Percentiles rank a stretch among this genome's conserved stretches.
Evolutionary conservation across 257 asterid genomes (phyloP).

Genomic region (Solanum etuberosum): DNA sequence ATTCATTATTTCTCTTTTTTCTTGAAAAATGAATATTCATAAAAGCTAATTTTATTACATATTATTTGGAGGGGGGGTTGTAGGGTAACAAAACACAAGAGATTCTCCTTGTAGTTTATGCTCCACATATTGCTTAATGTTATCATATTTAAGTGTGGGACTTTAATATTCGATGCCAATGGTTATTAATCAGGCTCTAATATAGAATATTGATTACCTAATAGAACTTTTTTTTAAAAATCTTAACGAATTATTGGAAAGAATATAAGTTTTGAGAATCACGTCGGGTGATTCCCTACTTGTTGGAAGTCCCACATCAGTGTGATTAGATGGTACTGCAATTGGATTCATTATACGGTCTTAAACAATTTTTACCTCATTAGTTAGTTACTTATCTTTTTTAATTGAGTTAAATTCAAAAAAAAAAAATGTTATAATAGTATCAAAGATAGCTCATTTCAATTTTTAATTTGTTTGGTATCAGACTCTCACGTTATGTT

Average conservation of each 20-base stretch:
- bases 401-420: not conserved
- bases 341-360: not conserved
- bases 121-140: not conserved
- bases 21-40: not conserved
- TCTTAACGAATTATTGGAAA: not conserved
- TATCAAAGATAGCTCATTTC: fast-evolving
- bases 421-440: not conserved
- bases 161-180: not conserved
- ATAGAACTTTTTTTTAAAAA: fast-evolving
- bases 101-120: not conserved
- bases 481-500: too few species aligned
- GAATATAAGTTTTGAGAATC: not conserved
- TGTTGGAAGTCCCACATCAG: not conserved
- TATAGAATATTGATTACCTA: not conserved
- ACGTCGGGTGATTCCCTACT: not conserved
- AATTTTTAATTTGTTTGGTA: too few species aligned
- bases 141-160: not conserved
- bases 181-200: not conserved
- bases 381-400: not conserved
- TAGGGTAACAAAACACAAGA: not conserved
- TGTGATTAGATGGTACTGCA: not conserved
- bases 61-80: not conserved
- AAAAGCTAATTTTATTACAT: not conserved
- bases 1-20: not conserved
- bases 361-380: not conserved